These are phyloP conservation scores for Yarrowia divulgata DNA, from an alignment of 805 yeast species.

Conservation along the genomic window DNA sequence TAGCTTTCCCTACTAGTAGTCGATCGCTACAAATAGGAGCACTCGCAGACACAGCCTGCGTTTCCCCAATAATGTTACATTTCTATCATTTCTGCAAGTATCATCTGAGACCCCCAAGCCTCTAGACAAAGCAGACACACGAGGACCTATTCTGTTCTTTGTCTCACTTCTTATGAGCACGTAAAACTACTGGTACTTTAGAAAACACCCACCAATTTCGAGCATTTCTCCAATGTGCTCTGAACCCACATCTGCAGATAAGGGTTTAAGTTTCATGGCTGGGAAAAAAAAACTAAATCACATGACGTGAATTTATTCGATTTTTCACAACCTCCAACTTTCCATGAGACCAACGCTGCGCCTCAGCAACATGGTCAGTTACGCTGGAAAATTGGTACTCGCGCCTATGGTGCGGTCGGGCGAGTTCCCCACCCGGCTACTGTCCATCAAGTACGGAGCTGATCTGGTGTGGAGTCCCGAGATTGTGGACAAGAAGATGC, in stretches of 20 bases:
- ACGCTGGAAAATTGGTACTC: slow-evolving; percentile 77
- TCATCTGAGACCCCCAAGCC: slow-evolving; percentile 10
- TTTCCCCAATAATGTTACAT: background rate
- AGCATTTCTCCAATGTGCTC: background rate
- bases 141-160: background rate
- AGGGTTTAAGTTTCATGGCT: background rate
- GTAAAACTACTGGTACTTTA: background rate
- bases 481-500: slow-evolving; percentile 82
- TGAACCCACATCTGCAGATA: slow-evolving; percentile 4
- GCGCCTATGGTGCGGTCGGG: slow-evolving; percentile 98
- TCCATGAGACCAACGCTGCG: slow-evolving; percentile 34
- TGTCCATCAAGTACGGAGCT: slow-evolving; percentile 84
- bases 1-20: too few relatives aligned
- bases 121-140: background rate
- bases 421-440: slow-evolving; percentile 85
- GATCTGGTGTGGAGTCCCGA: slow-evolving; percentile 98
- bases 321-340: background rate
- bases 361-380: slow-evolving; percentile 59
- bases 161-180: background rate
- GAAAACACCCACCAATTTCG: background rate
- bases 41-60: too few relatives aligned
- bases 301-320: background rate
- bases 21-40: too few relatives aligned
- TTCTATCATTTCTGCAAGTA: background rate
- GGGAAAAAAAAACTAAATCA: slow-evolving; percentile 2